Conservation (phyloP, 2,329 filamentous ascomycete genomes). For the Talaromyces sp. region DNA sequence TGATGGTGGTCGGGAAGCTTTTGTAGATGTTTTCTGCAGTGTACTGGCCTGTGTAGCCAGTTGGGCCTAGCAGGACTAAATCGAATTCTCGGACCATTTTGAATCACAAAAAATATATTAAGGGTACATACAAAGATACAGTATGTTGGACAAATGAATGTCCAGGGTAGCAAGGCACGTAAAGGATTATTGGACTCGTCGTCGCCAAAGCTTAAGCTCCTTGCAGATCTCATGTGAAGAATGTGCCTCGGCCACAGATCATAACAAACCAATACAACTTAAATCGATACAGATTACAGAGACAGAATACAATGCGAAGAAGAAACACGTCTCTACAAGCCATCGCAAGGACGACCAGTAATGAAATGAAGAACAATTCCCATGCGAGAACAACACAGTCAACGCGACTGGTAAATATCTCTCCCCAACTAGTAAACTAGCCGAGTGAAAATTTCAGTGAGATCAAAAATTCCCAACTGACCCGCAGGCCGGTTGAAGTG, state of each 20-base stretch:
- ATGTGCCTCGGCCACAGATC: background rate
- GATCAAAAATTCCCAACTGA: slow-evolving; percentile 77
- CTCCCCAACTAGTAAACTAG: slow-evolving; percentile 1
- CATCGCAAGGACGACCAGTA: slow-evolving; percentile 37
- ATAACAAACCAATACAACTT: background rate
- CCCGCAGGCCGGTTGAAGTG: slow-evolving; percentile 68
- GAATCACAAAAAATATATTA: background rate
- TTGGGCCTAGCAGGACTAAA: slow-evolving; percentile 65
- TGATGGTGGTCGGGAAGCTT: slow-evolving; percentile 70
- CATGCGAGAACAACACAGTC: slow-evolving; percentile 17
- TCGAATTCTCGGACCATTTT: slow-evolving; percentile 56
- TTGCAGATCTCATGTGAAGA: background rate
- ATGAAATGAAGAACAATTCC: slow-evolving; percentile 40
- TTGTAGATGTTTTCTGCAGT: slow-evolving; percentile 72
- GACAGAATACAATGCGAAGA: background rate
- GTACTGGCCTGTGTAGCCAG: slow-evolving; percentile 79
- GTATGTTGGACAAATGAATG: background rate
- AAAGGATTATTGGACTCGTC: background rate
- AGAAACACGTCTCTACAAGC: slow-evolving; percentile 39
- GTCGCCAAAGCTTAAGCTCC: background rate
- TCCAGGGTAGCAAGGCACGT: background rate
- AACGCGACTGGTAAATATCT: background rate
- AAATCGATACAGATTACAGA: background rate
- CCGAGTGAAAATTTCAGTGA: slow-evolving; percentile 24
- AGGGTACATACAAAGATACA: background rate